phyloP scores from a whole-genome alignment of 768 basidiomycete genomes.

The Hygrophorus pudorinus region DNA sequence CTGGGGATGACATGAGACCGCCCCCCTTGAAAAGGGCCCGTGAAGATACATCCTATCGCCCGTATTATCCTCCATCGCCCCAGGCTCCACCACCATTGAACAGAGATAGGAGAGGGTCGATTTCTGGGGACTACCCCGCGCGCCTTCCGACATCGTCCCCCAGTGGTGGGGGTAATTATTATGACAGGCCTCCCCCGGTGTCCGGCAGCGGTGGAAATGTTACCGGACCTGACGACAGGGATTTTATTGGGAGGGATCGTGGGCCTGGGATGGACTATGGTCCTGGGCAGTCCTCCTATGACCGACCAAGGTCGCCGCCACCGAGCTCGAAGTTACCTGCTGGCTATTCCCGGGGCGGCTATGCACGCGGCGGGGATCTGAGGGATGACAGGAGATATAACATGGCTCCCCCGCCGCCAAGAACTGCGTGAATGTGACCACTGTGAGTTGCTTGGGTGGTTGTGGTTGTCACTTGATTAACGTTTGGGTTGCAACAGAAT shows the following conservation, averaged over 20 bases:
- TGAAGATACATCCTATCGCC: constrained; percentile 26
- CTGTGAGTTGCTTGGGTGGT: no score
- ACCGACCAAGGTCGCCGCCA: constrained; percentile 25
- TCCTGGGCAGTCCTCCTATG: constrained; percentile 26
- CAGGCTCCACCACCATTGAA: constrained; percentile 8
- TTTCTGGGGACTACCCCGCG: background rate
- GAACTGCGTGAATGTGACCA: constrained; percentile 4
- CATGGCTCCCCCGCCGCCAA: constrained; percentile 18
- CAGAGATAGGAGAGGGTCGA: background rate
- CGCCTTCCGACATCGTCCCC: constrained; percentile 15
- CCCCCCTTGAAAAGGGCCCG: constrained; percentile 35
- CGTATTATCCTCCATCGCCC: constrained; percentile 23
- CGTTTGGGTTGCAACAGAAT: no score
- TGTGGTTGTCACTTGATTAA: no score
- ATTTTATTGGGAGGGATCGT: constrained; percentile 19
- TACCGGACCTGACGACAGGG: constrained; percentile 23
- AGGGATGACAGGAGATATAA: constrained; percentile 28
- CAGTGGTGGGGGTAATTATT: constrained; percentile 18
- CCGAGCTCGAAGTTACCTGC: constrained; percentile 14
- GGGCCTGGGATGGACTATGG: constrained; percentile 13
- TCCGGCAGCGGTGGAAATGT: constrained; percentile 9
- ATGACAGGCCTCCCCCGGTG: constrained; percentile 17
- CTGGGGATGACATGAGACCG: constrained; percentile 30
- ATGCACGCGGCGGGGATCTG: constrained; percentile 14
- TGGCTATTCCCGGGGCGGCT: constrained; percentile 14